Evolutionary conservation across 345 rosid genomes (phyloP).

Genomic region (Euphorbia pulcherrima): DNA sequence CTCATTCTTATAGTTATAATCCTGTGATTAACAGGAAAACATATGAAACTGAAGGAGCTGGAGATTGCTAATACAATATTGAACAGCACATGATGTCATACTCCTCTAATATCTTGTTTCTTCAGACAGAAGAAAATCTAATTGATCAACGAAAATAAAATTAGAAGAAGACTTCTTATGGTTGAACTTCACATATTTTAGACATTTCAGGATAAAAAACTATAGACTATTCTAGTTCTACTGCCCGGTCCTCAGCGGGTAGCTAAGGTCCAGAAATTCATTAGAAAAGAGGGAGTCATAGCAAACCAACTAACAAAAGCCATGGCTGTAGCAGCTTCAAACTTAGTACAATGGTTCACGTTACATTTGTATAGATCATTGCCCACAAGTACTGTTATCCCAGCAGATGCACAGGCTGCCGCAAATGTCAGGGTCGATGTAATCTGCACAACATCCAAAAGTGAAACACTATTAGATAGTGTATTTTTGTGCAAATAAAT

Average conservation of each 20-base stretch:
- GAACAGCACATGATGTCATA: neutral
- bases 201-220: neutral
- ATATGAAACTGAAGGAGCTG: conserved; percentile 21
- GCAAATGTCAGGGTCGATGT: conserved; percentile 65
- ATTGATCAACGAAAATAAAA: neutral
- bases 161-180: neutral
- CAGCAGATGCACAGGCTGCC: conserved; percentile 77
- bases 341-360: conserved; percentile 50
- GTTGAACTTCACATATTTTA: neutral
- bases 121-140: neutral
- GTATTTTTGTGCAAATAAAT: neutral
- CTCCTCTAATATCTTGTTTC: neutral
- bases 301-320: conserved; percentile 68
- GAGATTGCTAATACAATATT: conserved; percentile 9
- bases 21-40: conserved; percentile 20
- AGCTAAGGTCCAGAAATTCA: conserved; percentile 75
- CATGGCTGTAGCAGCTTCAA: conserved; percentile 71
- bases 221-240: neutral
- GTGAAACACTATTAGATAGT: neutral
- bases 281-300: conserved; percentile 58
- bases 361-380: conserved; percentile 56
- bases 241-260: conserved; percentile 32
- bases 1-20: neutral
- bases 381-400: conserved; percentile 78
- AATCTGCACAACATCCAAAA: conserved; percentile 41